Base-by-base conservation (phyloP, 225 moss, liverwort and hornwort species). In the Physcomitrellopsis africana region DNA sequence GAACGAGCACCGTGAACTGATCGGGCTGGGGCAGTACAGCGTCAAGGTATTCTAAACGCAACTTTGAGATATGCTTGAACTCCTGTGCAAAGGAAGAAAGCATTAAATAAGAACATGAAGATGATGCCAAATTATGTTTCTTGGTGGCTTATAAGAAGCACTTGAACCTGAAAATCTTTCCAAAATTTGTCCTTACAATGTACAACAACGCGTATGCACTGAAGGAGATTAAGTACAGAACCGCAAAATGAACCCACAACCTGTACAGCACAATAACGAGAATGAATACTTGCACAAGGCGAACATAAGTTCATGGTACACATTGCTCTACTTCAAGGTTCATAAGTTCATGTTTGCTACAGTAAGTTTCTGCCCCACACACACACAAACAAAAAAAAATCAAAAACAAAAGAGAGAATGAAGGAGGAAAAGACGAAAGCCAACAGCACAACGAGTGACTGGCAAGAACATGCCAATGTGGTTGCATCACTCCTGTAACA, bases 1-100 rank as follows among this genome's bases (percentile, higher is more conserved):
- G 92, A 60, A 94, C 90, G 49, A 96, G 91, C 58, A 87, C 91
- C 54, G 94, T 93, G 72, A 94, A 96, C 70, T 96, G 94, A 78
- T 96, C 96, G 37, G 96, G 94, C 69, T 92, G 86, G 8, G 93
- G 92, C 68, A 82, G 81, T 27, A 41, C 85, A 14, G 1, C 20
- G 45, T 72, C 82, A 19, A 94, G 86, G 76, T 85, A 91, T 0
- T 79, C 60, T 67, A 89, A 74, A 45, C 96, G 80, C 79, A 73
- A 82, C 16, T 46, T 77, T 10, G 88, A 32, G 42, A 96, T 84
- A 20, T 82, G 79, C 63, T 80, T 88, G 64, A 61, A 96, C 61
- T 96, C 96, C 89, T 92, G 85, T 51, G 71, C 26, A 79, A 49
- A 49, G 49, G 1, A 49, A 49, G 3, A 18, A 53, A 18, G 3